A percentile compares a stretch with the other conserved stretches of the same genome.
Conservation (phyloP, 176 grass and related monocot genomes). For the Saccharum officinarum region DNA sequence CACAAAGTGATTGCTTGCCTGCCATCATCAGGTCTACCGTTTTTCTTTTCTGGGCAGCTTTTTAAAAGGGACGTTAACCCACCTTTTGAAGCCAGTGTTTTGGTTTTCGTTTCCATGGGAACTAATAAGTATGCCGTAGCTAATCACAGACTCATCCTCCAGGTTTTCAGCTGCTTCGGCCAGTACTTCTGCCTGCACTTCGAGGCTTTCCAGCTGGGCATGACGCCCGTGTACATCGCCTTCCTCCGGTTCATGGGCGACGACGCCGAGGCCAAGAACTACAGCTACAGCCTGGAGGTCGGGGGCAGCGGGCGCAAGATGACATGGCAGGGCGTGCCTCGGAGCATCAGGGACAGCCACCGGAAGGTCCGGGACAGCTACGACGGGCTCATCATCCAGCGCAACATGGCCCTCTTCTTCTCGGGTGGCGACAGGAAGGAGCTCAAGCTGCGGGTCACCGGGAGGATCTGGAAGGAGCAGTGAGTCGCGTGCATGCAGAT, state of each 20-base stretch:
- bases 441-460: constrained; percentile 87
- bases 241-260: constrained; percentile 97
- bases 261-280: constrained; percentile 83
- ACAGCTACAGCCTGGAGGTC: constrained; percentile 95
- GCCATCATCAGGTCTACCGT: neutral
- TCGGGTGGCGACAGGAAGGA: constrained; percentile 89
- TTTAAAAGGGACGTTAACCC: neutral
- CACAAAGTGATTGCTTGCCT: constrained; percentile 9
- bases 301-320: constrained; percentile 86
- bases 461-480: constrained; percentile 93
- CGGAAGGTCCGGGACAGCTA: constrained; percentile 92
- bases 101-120: neutral
- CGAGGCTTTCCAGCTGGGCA: constrained; percentile 88
- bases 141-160: constrained; percentile 20
- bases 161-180: constrained; percentile 98
- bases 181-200: constrained; percentile 98
- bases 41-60: neutral
- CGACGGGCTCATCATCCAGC: constrained; percentile 93
- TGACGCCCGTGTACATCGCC: constrained; percentile 85
- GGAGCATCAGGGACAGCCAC: constrained; percentile 96
- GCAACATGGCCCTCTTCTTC: constrained; percentile 96
- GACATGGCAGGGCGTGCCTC: constrained; percentile 92
- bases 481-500: constrained; percentile 11
- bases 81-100: neutral
- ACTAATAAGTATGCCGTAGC: neutral